phyloP scores from a whole-genome alignment of 129 eudicot species.

The Saposhnikovia divaricata region DNA sequence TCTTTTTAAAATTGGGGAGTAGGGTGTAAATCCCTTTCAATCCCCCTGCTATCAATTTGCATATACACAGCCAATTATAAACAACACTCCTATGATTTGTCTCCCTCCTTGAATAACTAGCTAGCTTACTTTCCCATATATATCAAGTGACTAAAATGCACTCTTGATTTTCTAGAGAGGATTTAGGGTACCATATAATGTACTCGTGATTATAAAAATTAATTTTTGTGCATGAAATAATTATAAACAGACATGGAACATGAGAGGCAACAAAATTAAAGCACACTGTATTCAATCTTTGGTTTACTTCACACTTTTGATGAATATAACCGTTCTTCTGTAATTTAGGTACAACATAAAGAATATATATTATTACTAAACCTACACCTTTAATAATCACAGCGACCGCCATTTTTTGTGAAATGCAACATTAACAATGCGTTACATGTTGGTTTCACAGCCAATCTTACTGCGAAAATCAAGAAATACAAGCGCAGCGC shows the following conservation, averaged over 20 bases:
- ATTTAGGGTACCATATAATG: no score
- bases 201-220: no score
- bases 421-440: not conserved
- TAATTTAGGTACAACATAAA: not conserved
- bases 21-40: no score
- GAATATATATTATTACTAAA: not conserved
- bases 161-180: no score
- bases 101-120: no score
- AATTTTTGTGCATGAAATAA: no score
- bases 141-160: no score
- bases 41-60: no score
- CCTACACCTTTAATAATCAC: not conserved
- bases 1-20: no score
- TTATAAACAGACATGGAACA: not conserved
- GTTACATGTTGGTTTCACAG: constrained; percentile 21
- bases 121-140: no score
- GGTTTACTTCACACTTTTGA: not conserved
- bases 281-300: constrained; percentile 6
- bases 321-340: not conserved
- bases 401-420: not conserved
- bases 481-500: constrained; percentile 66
- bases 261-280: not conserved
- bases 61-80: no score
- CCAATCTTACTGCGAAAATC: constrained; percentile 42
- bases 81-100: no score